Conservation (phyloP, 768 basidiomycete genomes). For the Sistotremastrum niveocremeum region DNA sequence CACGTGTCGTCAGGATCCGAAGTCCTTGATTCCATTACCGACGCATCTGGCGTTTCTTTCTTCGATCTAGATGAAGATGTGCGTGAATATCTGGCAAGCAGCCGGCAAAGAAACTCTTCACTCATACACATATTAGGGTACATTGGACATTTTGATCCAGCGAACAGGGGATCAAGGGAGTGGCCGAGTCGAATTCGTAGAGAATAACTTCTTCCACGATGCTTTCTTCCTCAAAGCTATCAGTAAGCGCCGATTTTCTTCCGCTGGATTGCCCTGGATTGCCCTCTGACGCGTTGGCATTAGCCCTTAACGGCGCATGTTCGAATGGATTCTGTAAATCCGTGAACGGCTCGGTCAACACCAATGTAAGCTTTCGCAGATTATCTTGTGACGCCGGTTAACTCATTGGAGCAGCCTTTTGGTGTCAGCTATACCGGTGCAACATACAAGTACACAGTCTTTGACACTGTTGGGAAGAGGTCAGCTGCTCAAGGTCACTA, state of each 20-base stretch:
- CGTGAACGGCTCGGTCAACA: constrained; percentile 31
- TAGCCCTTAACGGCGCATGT: constrained; percentile 91
- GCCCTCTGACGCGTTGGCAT: neutral
- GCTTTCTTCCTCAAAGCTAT: constrained; percentile 98
- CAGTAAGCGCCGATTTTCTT: constrained; percentile 33
- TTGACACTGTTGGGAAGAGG: constrained; percentile 79
- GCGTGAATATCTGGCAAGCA: constrained; percentile 17
- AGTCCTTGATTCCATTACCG: constrained; percentile 49
- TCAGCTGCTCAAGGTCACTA: constrained; percentile 74
- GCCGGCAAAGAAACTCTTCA: neutral
- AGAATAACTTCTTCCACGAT: constrained; percentile 97
- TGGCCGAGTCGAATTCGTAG: constrained; percentile 65
- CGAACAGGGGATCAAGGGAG: constrained; percentile 53
- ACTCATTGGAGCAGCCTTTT: constrained; percentile 46
- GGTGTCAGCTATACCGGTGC: constrained; percentile 93
- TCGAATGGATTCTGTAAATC: constrained; percentile 63
- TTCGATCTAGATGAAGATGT: constrained; percentile 95
- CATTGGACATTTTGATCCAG: constrained; percentile 85
- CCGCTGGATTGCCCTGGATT: neutral
- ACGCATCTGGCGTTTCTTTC: constrained; percentile 68
- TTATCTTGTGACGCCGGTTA: neutral
- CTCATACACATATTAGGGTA: constrained; percentile 39
- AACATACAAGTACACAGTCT: constrained; percentile 91
- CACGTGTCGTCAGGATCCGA: constrained; percentile 40
- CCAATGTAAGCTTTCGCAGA: neutral